phyloP scores from a whole-genome alignment of 1,139 yeast species.

The Hanseniaspora gamundiae region DNA sequence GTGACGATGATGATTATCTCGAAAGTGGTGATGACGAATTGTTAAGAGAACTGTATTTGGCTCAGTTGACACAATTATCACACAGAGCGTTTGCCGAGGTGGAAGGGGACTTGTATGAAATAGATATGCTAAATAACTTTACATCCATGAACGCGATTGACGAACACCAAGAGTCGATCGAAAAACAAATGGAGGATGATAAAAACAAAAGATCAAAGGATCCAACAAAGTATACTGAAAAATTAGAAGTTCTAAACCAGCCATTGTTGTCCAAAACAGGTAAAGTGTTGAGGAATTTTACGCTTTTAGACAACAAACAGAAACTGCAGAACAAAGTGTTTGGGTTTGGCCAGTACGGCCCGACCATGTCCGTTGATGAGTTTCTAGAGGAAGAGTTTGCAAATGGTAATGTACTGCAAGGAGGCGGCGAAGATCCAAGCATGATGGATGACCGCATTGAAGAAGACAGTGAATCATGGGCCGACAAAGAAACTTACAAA shows the following conservation, averaged over 20 bases:
- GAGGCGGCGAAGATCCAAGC: slow-evolving; percentile 28
- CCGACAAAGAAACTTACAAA: slow-evolving; percentile 45
- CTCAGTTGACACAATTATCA: slow-evolving; percentile 39
- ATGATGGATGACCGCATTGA: slow-evolving; percentile 32
- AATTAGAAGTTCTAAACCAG: slow-evolving; percentile 33
- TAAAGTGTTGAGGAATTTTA: slow-evolving; percentile 73
- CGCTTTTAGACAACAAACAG: slow-evolving; percentile 45
- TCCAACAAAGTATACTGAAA: slow-evolving; percentile 39
- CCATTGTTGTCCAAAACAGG: slow-evolving; percentile 53
- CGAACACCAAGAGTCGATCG: slow-evolving; percentile 11
- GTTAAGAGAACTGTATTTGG: slow-evolving; percentile 37
- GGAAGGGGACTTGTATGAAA: slow-evolving; percentile 19
- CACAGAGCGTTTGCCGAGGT: slow-evolving; percentile 39
- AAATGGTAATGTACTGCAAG: slow-evolving; percentile 42
- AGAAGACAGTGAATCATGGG: slow-evolving; percentile 36
- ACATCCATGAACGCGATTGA: slow-evolving; percentile 16
- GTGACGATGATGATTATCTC: slow-evolving; percentile 25
- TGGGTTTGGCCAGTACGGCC: slow-evolving; percentile 88
- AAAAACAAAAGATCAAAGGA: slow-evolving; percentile 13
- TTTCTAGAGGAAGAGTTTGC: slow-evolving; percentile 74
- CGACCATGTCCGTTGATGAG: slow-evolving; percentile 93
- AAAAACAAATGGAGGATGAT: slow-evolving; percentile 10
- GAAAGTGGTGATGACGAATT: slow-evolving; percentile 42
- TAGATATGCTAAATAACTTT: slow-evolving; percentile 20
- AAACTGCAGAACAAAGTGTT: slow-evolving; percentile 53